Evolutionary conservation across 78 protist species (phyloP), one percentile per base, ranked within the genome.

Genomic region (Emiliania huxleyi): DNA sequence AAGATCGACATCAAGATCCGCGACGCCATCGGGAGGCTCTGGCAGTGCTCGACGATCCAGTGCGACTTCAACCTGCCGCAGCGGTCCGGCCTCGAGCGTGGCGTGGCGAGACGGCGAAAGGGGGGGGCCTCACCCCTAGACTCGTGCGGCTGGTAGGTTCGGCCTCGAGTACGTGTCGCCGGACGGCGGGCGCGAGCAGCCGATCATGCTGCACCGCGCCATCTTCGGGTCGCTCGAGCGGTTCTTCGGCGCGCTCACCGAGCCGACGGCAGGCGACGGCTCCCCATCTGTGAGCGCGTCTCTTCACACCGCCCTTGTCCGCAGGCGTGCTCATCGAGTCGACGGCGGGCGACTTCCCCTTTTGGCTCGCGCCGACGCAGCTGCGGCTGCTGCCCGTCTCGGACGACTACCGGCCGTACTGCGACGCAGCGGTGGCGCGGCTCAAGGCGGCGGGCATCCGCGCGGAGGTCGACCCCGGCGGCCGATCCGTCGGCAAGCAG

Each of bases 191-290:
- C 5, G 12, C 49, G 87, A 93, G 79, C 91, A 77, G 77, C 92
- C 92, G 29, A 52, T 87, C 40, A 88, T 93, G 92, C n/a, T 93
- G 42, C 94, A 93, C 90, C 94, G 94, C 77, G 94, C 94, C 55
- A 90, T 93, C 90, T 93, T 93, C 62, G 94, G 94, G 49, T 88
- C 92, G 62, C 1, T 93, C 44, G 94, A 93, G 92, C 87, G 94
- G 43, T 90, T 93, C 84, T 93, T 90, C 90, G 94, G 93, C 26
- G 88, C 87, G n/a, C 90, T 93, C 18, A 22, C 25, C 84, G 94
- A 93, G 87, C 8, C 23, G 35, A 88, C 79, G 35, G 88, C 77
- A 21, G 94, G 91, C 35, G 84, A 87, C n/a, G n/a, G n/a, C n/a
- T n/a, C n/a, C n/a, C n/a, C n/a, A n/a, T n/a, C n/a, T n/a, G n/a